Conservation (phyloP, 2,329 filamentous ascomycete species). For the Tolypocladium album region DNA sequence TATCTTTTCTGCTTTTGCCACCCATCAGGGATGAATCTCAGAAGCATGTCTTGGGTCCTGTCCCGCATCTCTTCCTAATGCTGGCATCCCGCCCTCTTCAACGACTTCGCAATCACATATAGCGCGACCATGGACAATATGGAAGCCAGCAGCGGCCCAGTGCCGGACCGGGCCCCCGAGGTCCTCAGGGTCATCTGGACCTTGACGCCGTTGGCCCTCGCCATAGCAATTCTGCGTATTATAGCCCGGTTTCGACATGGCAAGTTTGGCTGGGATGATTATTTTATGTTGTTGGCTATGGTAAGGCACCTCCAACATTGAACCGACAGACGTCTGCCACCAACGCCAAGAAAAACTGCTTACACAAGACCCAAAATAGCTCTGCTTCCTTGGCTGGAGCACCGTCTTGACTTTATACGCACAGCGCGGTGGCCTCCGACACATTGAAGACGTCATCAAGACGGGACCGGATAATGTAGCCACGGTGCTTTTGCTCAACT, state of each 20-base stretch:
- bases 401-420: conserved; percentile 7
- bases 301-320: neutral
- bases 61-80: neutral
- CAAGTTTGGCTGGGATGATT: conserved; percentile 10
- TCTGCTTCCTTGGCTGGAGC: conserved; percentile 11
- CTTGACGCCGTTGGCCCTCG: conserved; percentile 7
- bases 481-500: conserved; percentile 9
- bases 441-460: conserved; percentile 6
- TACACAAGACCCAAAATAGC: neutral
- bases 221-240: conserved; percentile 6
- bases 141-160: neutral
- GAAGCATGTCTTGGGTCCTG: neutral
- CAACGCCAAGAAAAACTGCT: neutral
- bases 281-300: conserved; percentile 10
- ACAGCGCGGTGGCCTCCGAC: conserved; percentile 7
- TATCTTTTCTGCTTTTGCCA: neutral
- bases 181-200: conserved; percentile 7
- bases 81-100: neutral
- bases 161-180: conserved; percentile 6
- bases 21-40: neutral
- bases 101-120: fast-evolving
- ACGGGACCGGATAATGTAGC: conserved; percentile 10
- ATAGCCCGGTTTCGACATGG: conserved; percentile 4
- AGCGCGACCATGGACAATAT: neutral
- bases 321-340: neutral